Conservation (phyloP, 2,329 filamentous ascomycete genomes). For the Pseudocercospora musae region DNA sequence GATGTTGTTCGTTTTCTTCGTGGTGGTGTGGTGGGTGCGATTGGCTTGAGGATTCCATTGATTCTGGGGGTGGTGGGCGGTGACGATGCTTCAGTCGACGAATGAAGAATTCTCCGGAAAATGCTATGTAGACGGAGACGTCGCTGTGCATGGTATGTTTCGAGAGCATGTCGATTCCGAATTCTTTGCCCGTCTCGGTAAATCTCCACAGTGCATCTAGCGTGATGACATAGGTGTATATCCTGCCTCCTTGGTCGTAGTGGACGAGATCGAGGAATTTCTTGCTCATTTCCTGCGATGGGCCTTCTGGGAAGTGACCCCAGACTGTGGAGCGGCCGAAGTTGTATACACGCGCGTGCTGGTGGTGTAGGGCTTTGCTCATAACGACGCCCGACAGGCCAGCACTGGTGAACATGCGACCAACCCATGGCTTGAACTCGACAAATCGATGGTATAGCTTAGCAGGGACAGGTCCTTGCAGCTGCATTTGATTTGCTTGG, state of each 20-base stretch:
- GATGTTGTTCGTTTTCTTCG: conserved; percentile 48
- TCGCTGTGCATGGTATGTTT: conserved; percentile 98
- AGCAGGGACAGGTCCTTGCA: conserved; percentile 75
- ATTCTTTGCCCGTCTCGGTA: conserved; percentile 93
- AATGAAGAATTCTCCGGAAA: conserved; percentile 89
- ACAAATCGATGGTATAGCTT: conserved; percentile 88
- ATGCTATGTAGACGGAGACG: conserved; percentile 86
- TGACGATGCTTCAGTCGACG: conserved; percentile 59
- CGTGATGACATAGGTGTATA: conserved; percentile 90
- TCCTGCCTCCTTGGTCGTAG: conserved; percentile 77
- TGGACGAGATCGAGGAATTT: conserved; percentile 84
- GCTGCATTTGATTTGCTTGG: conserved; percentile 87
- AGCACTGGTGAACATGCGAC: conserved; percentile 76
- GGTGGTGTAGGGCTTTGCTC: conserved; percentile 82
- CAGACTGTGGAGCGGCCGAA: conserved; percentile 74
- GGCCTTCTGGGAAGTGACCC: conserved; percentile 58
- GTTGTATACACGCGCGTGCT: conserved; percentile 86
- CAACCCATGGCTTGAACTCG: conserved; percentile 87
- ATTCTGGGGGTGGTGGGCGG: conserved; percentile 41
- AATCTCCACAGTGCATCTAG: conserved; percentile 84
- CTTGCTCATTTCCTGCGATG: conserved; percentile 66
- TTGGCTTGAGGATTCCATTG: conserved; percentile 44
- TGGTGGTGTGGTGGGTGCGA: conserved; percentile 41
- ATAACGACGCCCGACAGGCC: conserved; percentile 77
- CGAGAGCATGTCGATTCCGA: conserved; percentile 85